phyloP scores from a whole-genome alignment of 345 rosid genomes.

The Aquilaria sinensis region DNA sequence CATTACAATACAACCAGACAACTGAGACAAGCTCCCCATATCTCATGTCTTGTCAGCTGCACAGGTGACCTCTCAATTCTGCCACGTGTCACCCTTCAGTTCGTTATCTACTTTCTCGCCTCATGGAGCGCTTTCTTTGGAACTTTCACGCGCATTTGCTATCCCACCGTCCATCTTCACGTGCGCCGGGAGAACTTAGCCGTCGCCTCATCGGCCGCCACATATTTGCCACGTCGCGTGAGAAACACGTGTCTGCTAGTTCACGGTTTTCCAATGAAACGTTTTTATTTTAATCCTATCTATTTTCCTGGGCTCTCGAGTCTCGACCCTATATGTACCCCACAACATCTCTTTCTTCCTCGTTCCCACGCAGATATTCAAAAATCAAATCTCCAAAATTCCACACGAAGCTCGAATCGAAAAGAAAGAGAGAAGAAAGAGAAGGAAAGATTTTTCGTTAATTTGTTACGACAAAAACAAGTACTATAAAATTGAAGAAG shows the following conservation, averaged over 20 bases:
- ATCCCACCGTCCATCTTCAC: conserved; percentile 47
- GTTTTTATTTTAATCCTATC: conserved; percentile 33
- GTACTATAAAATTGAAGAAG: neutral
- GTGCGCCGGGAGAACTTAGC: conserved; percentile 31
- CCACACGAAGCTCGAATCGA: neutral
- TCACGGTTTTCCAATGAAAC: neutral
- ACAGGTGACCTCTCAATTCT: conserved; percentile 7
- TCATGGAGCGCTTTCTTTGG: conserved; percentile 16
- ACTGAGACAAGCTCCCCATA: neutral
- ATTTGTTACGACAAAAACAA: neutral
- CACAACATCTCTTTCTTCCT: neutral
- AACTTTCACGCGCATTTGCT: conserved; percentile 27
- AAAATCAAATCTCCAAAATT: neutral
- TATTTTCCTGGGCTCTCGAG: conserved; percentile 20
- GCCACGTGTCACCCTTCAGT: conserved; percentile 5
- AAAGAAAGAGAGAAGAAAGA: neutral
- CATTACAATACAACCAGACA: conserved; percentile 1
- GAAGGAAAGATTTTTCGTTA: neutral
- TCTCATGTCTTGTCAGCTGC: conserved; percentile 6
- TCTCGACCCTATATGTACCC: neutral
- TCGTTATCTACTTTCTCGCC: neutral
- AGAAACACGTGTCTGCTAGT: conserved; percentile 23
- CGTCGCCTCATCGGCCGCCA: conserved; percentile 28
- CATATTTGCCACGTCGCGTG: conserved; percentile 12
- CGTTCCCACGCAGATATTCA: neutral